Percentiles rank a stretch among this genome's conserved stretches.
Conservation (phyloP, 352 stramenopile species). For the Phytophthora pini region DNA sequence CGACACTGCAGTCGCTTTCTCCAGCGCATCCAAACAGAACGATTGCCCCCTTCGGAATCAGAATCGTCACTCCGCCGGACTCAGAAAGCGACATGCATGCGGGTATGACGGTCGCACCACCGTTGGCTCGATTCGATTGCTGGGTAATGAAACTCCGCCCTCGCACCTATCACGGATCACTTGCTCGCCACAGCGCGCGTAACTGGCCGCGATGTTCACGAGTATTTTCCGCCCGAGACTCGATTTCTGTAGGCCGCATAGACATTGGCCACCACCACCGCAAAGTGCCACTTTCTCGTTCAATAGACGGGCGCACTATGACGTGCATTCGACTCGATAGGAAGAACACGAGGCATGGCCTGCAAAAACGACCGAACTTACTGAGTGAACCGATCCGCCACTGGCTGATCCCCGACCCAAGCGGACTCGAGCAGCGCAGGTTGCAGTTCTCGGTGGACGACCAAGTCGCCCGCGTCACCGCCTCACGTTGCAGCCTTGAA, state of each 20-base stretch:
- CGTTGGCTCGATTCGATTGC: slow-evolving; percentile 12
- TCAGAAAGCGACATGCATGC: not conserved
- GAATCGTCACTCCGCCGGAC: slow-evolving; percentile 3
- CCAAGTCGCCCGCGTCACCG: slow-evolving; percentile 33
- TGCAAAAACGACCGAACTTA: not conserved
- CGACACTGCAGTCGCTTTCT: slow-evolving; percentile 1
- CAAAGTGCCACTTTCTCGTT: slow-evolving; percentile 30
- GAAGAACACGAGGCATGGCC: slow-evolving; percentile 8
- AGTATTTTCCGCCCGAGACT: slow-evolving; percentile 22
- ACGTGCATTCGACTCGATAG: slow-evolving; percentile 17
- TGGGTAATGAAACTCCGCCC: slow-evolving; percentile 11
- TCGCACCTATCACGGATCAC: slow-evolving; percentile 14
- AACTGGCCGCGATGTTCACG: slow-evolving; percentile 5
- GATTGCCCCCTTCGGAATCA: slow-evolving; percentile 25
- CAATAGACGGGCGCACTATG: slow-evolving; percentile 18
- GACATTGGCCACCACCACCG: slow-evolving; percentile 26
- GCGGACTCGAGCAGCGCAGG: slow-evolving; percentile 9
- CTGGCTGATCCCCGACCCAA: not conserved
- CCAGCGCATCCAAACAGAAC: slow-evolving; percentile 32
- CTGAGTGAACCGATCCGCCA: not conserved
- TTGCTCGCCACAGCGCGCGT: too few relatives aligned
- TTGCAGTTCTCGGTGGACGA: slow-evolving; percentile 29
- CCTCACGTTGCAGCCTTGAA: slow-evolving; percentile 29
- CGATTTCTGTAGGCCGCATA: slow-evolving; percentile 31
- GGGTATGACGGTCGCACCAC: slow-evolving; percentile 19